These are phyloP conservation scores for Ceratocystis variospora DNA, from an alignment of 2,329 filamentous ascomycete genomes.

Conservation along the genomic window DNA sequence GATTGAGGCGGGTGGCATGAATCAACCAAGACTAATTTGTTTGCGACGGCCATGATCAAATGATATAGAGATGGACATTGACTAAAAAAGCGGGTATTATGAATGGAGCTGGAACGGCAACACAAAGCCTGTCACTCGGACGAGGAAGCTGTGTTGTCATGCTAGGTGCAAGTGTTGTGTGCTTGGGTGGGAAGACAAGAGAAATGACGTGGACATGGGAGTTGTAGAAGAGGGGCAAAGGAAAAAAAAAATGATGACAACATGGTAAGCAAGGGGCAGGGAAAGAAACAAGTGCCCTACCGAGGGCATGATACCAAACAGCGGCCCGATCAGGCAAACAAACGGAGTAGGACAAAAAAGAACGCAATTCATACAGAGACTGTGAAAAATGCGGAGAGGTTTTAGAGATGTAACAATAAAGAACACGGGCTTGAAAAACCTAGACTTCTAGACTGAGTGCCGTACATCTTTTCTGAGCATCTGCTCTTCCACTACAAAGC, in stretches of 20 bases:
- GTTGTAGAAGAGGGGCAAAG: not conserved
- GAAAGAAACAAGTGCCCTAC: not conserved
- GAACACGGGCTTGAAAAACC: not conserved
- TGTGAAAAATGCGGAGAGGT: not conserved
- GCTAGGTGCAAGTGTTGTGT: no score
- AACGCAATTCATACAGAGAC: not conserved
- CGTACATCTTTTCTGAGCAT: no score
- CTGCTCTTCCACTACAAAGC: not conserved
- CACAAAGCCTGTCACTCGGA: not conserved
- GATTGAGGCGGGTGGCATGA: not conserved
- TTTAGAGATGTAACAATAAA: not conserved
- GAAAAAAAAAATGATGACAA: not conserved
- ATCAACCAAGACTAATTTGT: not conserved
- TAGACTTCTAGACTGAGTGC: not conserved
- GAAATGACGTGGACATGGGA: not conserved
- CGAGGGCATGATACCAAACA: conserved; percentile 1
- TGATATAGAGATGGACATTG: not conserved
- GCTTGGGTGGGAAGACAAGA: not conserved
- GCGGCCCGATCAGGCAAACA: not conserved
- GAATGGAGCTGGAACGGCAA: not conserved
- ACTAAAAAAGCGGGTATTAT: not conserved
- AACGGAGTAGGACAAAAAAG: not conserved
- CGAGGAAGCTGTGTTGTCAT: no score
- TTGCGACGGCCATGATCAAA: not conserved
- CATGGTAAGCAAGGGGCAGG: not conserved